phyloP scores from a whole-genome alignment of 2,329 filamentous ascomycete species.

The Monosporascus cannonballus region DNA sequence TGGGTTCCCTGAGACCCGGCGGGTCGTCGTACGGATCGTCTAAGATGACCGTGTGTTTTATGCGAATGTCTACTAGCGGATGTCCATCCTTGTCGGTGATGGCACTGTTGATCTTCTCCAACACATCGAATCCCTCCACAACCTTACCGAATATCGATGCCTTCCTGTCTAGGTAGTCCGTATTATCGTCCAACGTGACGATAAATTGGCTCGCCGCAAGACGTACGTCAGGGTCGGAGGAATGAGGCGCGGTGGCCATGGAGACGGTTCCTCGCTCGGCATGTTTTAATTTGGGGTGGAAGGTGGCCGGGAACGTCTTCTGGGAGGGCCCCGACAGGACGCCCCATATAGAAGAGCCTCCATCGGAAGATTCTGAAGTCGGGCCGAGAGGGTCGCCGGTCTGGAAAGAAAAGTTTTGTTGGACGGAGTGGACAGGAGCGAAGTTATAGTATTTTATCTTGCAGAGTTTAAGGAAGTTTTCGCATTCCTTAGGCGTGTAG shows the following conservation, averaged over 20 bases:
- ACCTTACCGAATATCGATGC: slow-evolving; percentile 94
- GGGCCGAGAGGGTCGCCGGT: slow-evolving; percentile 92
- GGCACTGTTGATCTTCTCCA: slow-evolving; percentile 88
- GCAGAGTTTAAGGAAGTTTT: slow-evolving; percentile 98
- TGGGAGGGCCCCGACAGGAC: slow-evolving; percentile 63
- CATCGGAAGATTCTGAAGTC: slow-evolving; percentile 77
- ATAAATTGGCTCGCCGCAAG: slow-evolving; percentile 90
- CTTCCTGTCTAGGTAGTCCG: slow-evolving; percentile 87
- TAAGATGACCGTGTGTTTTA: slow-evolving; percentile 85
- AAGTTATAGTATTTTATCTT: slow-evolving; percentile 99
- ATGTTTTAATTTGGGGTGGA: slow-evolving; percentile 85
- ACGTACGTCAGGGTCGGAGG: slow-evolving; percentile 71
- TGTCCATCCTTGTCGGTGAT: slow-evolving; percentile 82
- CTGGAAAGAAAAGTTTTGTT: slow-evolving; percentile 94
- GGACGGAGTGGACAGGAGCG: slow-evolving; percentile 82
- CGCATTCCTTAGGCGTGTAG: slow-evolving; percentile 83
- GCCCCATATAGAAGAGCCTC: slow-evolving; percentile 91
- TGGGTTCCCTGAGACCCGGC: slow-evolving; percentile 66
- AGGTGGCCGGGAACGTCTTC: slow-evolving; percentile 75
- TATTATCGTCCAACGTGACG: slow-evolving; percentile 80
- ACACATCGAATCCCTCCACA: slow-evolving; percentile 87
- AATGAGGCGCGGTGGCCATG: slow-evolving; percentile 84
- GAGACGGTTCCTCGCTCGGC: slow-evolving; percentile 85
- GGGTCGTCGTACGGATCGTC: slow-evolving; percentile 92
- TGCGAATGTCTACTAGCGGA: slow-evolving; percentile 88